Conservation (phyloP, 768 basidiomycete species). For the Suillus fuscotomentosus region DNA sequence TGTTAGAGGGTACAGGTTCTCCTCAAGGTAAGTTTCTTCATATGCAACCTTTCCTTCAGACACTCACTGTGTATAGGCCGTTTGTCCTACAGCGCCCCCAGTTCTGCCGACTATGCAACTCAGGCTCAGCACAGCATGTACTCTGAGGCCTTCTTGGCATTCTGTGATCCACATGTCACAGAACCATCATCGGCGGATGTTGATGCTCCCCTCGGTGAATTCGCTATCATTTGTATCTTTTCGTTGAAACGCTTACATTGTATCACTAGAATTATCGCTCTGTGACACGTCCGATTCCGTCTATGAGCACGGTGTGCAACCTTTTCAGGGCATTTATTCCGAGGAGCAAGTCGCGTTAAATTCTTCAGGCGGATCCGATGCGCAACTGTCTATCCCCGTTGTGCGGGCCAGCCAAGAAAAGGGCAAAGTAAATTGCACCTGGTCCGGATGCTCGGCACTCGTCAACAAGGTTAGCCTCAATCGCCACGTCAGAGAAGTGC, state of each 20-base stretch:
- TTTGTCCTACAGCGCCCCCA: no score
- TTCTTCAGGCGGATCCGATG: background rate
- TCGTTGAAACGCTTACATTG: background rate
- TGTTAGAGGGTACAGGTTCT: no score
- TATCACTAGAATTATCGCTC: background rate
- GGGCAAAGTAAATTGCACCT: background rate
- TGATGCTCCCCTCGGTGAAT: background rate
- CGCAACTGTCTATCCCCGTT: background rate
- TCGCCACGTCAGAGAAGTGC: background rate
- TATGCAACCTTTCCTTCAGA: fast-evolving
- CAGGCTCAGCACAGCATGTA: no score
- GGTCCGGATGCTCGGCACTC: background rate
- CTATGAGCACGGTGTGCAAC: no score
- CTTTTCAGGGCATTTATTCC: background rate
- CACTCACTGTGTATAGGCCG: no score
- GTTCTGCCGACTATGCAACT: no score
- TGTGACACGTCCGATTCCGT: background rate
- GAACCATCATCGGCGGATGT: no score
- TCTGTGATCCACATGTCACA: no score
- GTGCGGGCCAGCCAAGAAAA: background rate
- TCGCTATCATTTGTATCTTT: background rate
- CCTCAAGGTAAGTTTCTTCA: no score
- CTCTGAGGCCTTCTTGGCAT: no score
- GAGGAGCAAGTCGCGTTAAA: background rate
- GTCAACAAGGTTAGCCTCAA: background rate